Evolutionary conservation across 148 eudicot genomes (phyloP).

Genomic region (Suaeda aralocaspica): DNA sequence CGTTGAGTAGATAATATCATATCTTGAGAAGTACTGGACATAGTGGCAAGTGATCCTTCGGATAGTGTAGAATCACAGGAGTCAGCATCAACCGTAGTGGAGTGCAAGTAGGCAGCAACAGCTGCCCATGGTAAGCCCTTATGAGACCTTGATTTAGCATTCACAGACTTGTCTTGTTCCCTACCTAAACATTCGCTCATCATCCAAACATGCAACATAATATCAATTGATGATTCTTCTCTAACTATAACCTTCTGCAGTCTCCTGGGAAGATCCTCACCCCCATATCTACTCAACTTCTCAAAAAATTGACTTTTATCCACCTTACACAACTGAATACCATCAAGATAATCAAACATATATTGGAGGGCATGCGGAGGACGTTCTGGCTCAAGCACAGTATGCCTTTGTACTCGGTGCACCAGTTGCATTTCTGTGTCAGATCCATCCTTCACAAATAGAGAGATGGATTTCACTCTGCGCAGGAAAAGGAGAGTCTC

Average conservation of each 20-base stretch:
- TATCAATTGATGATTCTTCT: conserved; percentile 49
- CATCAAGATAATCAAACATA: conserved; percentile 54
- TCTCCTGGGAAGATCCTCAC: conserved; percentile 70
- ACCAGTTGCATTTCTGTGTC: conserved; percentile 73
- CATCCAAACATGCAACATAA: conserved; percentile 66
- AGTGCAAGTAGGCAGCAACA: conserved; percentile 70
- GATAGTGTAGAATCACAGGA: conserved; percentile 25
- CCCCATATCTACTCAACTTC: conserved; percentile 55
- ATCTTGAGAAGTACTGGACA: conserved; percentile 34
- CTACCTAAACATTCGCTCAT: conserved; percentile 81
- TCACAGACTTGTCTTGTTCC: conserved; percentile 38
- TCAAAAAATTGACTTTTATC: conserved; percentile 61
- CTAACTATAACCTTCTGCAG: conserved; percentile 71
- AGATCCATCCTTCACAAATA: conserved; percentile 77
- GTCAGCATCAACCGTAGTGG: conserved; percentile 41
- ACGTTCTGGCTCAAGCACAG: conserved; percentile 54
- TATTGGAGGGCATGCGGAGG: conserved; percentile 47
- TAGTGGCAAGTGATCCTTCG: conserved; percentile 31
- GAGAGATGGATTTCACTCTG: conserved; percentile 78
- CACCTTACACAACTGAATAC: conserved; percentile 43
- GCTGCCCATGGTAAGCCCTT: conserved; percentile 88
- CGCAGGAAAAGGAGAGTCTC: conserved; percentile 87
- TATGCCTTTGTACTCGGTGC: conserved; percentile 61
- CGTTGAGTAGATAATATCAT: conserved; percentile 27
- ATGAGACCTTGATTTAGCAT: conserved; percentile 39